Percentiles rank a stretch among this genome's conserved stretches.
phyloP scores from a whole-genome alignment of 1,284 basidiomycete genomes.

The Dichomitus squalens region DNA sequence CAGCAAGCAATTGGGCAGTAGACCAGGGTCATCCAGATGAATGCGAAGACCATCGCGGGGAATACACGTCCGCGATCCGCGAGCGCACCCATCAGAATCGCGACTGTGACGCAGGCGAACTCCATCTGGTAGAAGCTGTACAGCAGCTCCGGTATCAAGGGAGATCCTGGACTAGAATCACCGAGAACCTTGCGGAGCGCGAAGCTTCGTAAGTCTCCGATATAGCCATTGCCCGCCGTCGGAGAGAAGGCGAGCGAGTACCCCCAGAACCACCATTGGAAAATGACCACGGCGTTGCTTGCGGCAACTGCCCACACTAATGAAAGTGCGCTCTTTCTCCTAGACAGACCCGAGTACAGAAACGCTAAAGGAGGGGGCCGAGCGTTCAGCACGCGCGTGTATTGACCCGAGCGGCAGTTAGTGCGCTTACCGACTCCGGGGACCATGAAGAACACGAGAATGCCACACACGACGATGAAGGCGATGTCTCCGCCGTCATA shows the following conservation, averaged over 20 bases:
- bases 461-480: slow-evolving; percentile 79
- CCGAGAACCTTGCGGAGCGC: slow-evolving; percentile 75
- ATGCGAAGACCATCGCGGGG: slow-evolving; percentile 87
- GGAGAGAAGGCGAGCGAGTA: slow-evolving; percentile 84
- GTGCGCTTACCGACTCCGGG: slow-evolving; percentile 62
- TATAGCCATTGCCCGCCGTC: slow-evolving; percentile 76
- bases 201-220: slow-evolving; percentile 77
- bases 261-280: slow-evolving; percentile 91
- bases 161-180: slow-evolving; percentile 76
- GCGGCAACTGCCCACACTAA: slow-evolving; percentile 73
- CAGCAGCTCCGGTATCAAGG: slow-evolving; percentile 69
- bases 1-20: slow-evolving; percentile 83
- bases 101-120: slow-evolving; percentile 80
- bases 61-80: slow-evolving; percentile 89
- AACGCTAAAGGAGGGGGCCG: slow-evolving; percentile 49
- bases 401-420: background rate
- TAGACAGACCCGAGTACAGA: slow-evolving; percentile 86
- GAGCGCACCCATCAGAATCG: slow-evolving; percentile 78
- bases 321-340: slow-evolving; percentile 73
- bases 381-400: background rate
- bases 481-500: slow-evolving; percentile 76
- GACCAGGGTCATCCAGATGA: slow-evolving; percentile 84
- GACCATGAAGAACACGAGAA: slow-evolving; percentile 82
- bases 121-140: slow-evolving; percentile 92
- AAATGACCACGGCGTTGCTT: slow-evolving; percentile 78